Base-by-base conservation (phyloP, 768 basidiomycete species). In the Termitomyces bulborhizus region DNA sequence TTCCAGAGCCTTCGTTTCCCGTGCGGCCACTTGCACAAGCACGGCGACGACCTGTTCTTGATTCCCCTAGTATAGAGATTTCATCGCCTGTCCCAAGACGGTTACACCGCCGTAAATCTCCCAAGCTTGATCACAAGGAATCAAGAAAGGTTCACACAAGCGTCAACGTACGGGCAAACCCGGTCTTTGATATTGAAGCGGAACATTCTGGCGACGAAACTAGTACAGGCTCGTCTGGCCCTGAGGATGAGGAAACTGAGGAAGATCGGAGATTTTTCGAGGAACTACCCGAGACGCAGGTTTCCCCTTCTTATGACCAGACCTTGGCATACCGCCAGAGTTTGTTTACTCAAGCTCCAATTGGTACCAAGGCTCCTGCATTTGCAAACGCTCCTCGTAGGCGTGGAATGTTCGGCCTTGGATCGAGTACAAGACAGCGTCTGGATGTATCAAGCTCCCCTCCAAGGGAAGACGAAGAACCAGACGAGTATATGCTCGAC, bases 141-240 rank as follows among this genome's bases (percentile, higher is more conserved):
- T 48, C 36, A 61, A 57, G 50, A 18, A 46, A 52, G 27, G 45
- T 43, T 27, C 40, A 21, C 34, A 15, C 32, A 21, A 34, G 43
- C 15, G 50, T 55, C 16, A 43, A 53, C 44, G 18, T 21, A 63
- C 58, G 36, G 62, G 43, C 39, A 37, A 66, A 79, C 66, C 62
- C 64, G 1, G 73, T 84, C 64, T 74, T 90, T 50, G 89, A 90
- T 60, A 73, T 81, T 34, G 86, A 85, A 64, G 91, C 91, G 3
- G 68, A 68, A 16, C 91, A 92, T 62, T 93, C 92, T 8, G 91
- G 90, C 18, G 89, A 90, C 54, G 91, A 93, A 63, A 74, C 76
- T 53, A 86, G 85, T 61, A 78, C 75, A 53, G 88, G 88, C 34
- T 74, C 72, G 1, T 85, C 84, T 0, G 75, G 71, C 34, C 76